A percentile compares a stretch with the other conserved stretches of the same genome.
Conservation (phyloP, 1,284 basidiomycete genomes). For the Trametes hirsuta region DNA sequence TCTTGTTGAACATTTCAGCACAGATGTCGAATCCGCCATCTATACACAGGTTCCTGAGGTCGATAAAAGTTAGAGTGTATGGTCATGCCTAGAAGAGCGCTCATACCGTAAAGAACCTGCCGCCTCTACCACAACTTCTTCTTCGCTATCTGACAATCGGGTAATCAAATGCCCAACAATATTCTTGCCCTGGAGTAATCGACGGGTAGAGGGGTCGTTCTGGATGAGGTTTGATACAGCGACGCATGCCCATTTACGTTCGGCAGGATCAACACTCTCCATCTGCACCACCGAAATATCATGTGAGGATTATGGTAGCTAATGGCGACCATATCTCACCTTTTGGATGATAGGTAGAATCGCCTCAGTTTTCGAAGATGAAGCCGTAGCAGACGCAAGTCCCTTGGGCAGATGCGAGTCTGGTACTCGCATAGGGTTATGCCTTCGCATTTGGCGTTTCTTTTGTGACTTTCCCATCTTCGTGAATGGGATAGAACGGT, state of each 20-base stretch:
- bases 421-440: slow-evolving; percentile 90
- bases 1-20: slow-evolving; percentile 97
- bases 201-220: slow-evolving; percentile 84
- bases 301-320: neutral
- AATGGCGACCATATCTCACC: slow-evolving; percentile 42
- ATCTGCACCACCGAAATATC: slow-evolving; percentile 48
- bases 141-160: slow-evolving; percentile 80
- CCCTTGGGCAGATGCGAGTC: slow-evolving; percentile 87
- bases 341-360: slow-evolving; percentile 89
- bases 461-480: slow-evolving; percentile 90
- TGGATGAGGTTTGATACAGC: slow-evolving; percentile 90
- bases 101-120: slow-evolving; percentile 79
- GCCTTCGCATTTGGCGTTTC: slow-evolving; percentile 76
- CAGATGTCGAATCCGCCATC: slow-evolving; percentile 94
- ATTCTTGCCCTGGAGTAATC: slow-evolving; percentile 89
- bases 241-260: slow-evolving; percentile 92
- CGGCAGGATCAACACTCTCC: slow-evolving; percentile 71
- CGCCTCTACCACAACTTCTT: slow-evolving; percentile 87
- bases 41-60: slow-evolving; percentile 83
- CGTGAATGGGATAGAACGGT: neutral
- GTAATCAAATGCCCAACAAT: slow-evolving; percentile 86
- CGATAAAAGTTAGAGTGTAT: neutral
- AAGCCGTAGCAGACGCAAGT: slow-evolving; percentile 66
- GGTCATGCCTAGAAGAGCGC: slow-evolving; percentile 3
- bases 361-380: slow-evolving; percentile 75